Conservation (phyloP, 2,329 filamentous ascomycete genomes). For the Diaporthe ampelina region DNA sequence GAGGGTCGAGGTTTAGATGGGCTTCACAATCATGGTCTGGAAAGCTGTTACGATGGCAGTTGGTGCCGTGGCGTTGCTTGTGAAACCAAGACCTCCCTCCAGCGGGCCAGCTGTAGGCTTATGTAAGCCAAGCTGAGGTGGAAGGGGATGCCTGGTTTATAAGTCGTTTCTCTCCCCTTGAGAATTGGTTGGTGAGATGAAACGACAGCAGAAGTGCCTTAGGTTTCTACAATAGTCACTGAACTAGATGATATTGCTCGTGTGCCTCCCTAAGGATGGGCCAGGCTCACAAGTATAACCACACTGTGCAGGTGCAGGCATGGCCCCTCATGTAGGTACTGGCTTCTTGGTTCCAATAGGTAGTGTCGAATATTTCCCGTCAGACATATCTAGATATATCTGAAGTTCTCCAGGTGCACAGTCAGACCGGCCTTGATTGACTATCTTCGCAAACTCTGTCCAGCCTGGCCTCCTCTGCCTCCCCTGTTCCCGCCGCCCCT, state of each 20-base stretch:
- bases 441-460: neutral
- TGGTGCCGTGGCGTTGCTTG: slow-evolving; percentile 19
- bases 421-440: neutral
- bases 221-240: too few relatives aligned
- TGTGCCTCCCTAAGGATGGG: neutral
- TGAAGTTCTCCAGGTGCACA: too few relatives aligned
- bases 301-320: too few relatives aligned
- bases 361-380: too few relatives aligned
- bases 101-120: slow-evolving; percentile 24
- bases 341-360: too few relatives aligned
- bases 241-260: neutral
- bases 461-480: neutral
- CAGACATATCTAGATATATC: too few relatives aligned
- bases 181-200: neutral
- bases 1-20: slow-evolving; percentile 2
- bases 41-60: slow-evolving; percentile 25
- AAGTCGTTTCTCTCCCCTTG: neutral
- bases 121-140: slow-evolving; percentile 33
- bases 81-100: slow-evolving; percentile 35
- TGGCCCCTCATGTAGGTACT: too few relatives aligned
- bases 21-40: slow-evolving; percentile 13
- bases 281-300: too few relatives aligned
- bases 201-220: too few relatives aligned
- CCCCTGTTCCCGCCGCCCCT: neutral
- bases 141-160: neutral